Evolutionary conservation across 2,329 filamentous ascomycete genomes (phyloP).

Genomic region (Apiospora saccharicola): DNA sequence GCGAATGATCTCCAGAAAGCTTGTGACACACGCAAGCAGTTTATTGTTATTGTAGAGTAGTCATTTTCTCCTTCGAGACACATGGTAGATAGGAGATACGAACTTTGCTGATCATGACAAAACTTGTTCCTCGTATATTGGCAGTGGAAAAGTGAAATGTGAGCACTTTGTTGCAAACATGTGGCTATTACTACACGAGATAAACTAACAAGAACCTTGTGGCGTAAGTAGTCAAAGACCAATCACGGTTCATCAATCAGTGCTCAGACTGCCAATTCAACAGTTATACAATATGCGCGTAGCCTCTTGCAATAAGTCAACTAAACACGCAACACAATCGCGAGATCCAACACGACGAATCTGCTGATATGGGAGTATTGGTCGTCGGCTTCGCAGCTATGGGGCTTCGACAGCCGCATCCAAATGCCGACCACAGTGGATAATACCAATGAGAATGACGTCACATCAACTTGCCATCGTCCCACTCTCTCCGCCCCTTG

Average conservation of each 20-base stretch:
- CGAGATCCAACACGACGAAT: neutral
- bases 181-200: neutral
- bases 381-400: neutral
- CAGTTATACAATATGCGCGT: neutral
- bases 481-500: neutral
- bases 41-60: neutral
- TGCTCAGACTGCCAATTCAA: neutral
- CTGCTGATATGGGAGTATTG: neutral
- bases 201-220: neutral
- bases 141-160: no score
- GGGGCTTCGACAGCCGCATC: neutral
- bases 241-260: neutral
- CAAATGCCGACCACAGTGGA: neutral
- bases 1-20: neutral
- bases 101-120: neutral
- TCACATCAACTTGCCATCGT: neutral
- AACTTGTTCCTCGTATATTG: neutral
- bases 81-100: neutral
- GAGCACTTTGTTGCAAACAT: neutral
- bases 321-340: no score
- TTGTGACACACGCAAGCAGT: neutral
- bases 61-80: neutral
- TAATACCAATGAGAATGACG: constrained; percentile 6
- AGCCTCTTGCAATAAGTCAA: neutral
- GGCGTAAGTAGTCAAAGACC: neutral